Percentiles rank a stretch among this genome's conserved stretches.
These are phyloP conservation scores for Fusarium sp. DNA, from an alignment of 2,329 filamentous ascomycete genomes.

Conservation along the genomic window DNA sequence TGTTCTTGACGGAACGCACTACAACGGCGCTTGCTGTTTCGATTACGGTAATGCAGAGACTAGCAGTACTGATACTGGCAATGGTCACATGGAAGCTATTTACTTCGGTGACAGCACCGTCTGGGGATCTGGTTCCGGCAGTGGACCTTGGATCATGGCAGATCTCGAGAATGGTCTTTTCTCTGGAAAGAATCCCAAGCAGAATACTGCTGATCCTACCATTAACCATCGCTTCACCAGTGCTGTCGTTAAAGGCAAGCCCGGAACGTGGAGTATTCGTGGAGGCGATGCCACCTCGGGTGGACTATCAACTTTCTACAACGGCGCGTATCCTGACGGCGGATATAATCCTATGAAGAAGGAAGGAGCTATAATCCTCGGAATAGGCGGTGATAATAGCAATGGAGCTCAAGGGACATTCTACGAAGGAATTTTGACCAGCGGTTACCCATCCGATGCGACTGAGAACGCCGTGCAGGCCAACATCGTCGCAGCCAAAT, in stretches of 20 bases:
- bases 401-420: slow-evolving; percentile 18
- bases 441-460: slow-evolving; percentile 21
- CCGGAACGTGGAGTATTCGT: slow-evolving; percentile 19
- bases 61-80: slow-evolving; percentile 64
- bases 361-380: slow-evolving; percentile 14
- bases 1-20: slow-evolving; percentile 30
- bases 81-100: slow-evolving; percentile 76
- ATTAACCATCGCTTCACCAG: slow-evolving; percentile 12
- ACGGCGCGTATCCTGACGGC: slow-evolving; percentile 11
- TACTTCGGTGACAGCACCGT: slow-evolving; percentile 68
- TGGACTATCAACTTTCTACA: slow-evolving; percentile 16
- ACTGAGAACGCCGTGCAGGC: slow-evolving; percentile 24
- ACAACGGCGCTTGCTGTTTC: slow-evolving; percentile 26
- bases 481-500: slow-evolving; percentile 26
- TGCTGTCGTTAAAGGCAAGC: slow-evolving; percentile 9
- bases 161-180: slow-evolving; percentile 76
- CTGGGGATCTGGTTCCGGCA: slow-evolving; percentile 69
- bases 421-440: slow-evolving; percentile 18
- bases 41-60: slow-evolving; percentile 53
- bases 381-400: slow-evolving; percentile 27
- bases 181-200: slow-evolving; percentile 57
- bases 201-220: slow-evolving; percentile 16
- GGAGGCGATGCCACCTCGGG: slow-evolving; percentile 25
- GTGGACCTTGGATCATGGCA: slow-evolving; percentile 75
- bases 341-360: slow-evolving; percentile 28